Conservation (phyloP, 2,329 filamentous ascomycete genomes). For the Epichloe aotearoae region DNA sequence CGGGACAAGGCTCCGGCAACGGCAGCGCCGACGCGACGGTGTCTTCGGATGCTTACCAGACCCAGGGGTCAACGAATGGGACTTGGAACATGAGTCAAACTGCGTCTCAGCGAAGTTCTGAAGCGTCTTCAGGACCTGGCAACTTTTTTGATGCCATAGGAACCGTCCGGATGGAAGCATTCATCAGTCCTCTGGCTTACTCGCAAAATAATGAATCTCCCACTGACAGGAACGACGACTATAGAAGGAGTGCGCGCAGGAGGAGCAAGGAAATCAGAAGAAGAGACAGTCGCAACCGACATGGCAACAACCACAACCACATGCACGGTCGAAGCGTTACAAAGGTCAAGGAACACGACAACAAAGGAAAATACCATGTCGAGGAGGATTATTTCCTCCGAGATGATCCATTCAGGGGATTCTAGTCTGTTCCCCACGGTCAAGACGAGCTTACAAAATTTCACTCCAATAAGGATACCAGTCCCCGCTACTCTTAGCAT, state of each 20-base stretch:
- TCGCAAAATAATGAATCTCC: slow-evolving; percentile 32
- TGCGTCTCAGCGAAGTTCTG: slow-evolving; percentile 38
- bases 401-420: slow-evolving; percentile 50
- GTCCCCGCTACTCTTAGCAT: neutral
- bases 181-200: slow-evolving; percentile 55
- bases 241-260: slow-evolving; percentile 30
- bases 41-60: slow-evolving; percentile 48
- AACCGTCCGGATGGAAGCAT: slow-evolving; percentile 93
- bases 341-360: slow-evolving; percentile 32
- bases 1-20: slow-evolving; percentile 43
- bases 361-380: slow-evolving; percentile 29
- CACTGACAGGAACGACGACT: slow-evolving; percentile 36
- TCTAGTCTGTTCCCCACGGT: slow-evolving; percentile 23
- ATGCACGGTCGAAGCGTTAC: neutral
- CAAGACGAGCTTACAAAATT: neutral
- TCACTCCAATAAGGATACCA: slow-evolving; percentile 9
- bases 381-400: slow-evolving; percentile 43
- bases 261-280: slow-evolving; percentile 43
- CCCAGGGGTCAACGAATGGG: slow-evolving; percentile 33
- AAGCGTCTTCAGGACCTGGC: slow-evolving; percentile 37
- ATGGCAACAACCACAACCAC: slow-evolving; percentile 37
- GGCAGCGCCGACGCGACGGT: slow-evolving; percentile 44
- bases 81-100: slow-evolving; percentile 32
- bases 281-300: slow-evolving; percentile 38
- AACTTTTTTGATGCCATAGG: slow-evolving; percentile 81